Evolutionary conservation across 2,329 filamentous ascomycete species (phyloP).

Genomic region (Colletotrichum sidae): DNA sequence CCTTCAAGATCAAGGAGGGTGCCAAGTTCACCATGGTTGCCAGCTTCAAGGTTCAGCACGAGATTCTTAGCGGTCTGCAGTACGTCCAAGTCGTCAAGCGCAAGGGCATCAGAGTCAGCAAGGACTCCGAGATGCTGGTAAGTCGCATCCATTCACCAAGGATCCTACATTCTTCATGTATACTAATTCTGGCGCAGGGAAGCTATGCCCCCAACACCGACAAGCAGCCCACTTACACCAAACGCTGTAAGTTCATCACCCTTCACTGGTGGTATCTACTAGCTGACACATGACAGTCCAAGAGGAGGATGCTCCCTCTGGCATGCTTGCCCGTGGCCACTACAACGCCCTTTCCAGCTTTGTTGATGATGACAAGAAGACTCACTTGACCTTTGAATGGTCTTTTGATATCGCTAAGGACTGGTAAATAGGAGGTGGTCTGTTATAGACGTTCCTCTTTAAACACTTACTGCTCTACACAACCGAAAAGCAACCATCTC

Average conservation of each 20-base stretch:
- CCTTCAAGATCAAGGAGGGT: slow-evolving; percentile 98
- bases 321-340: slow-evolving; percentile 89
- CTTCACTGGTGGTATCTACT: neutral
- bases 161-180: slow-evolving; percentile 31
- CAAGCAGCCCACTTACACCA: slow-evolving; percentile 85
- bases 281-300: slow-evolving; percentile 70
- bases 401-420: slow-evolving; percentile 97
- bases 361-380: slow-evolving; percentile 93
- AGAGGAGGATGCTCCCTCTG: slow-evolving; percentile 90
- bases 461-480: neutral
- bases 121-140: slow-evolving; percentile 98
- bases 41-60: slow-evolving; percentile 94
- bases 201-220: slow-evolving; percentile 95
- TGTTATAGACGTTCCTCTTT: neutral
- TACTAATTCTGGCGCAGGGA: slow-evolving; percentile 66
- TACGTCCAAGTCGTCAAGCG: slow-evolving; percentile 95
- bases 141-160: slow-evolving; percentile 47
- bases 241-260: slow-evolving; percentile 80
- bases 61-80: slow-evolving; percentile 94
- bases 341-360: slow-evolving; percentile 93
- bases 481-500: neutral
- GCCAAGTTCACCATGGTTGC: slow-evolving; percentile 94
- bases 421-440: slow-evolving; percentile 69
- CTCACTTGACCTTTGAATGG: slow-evolving; percentile 94
- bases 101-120: slow-evolving; percentile 86